Evolutionary conservation across 139 green algal species (phyloP).

Genomic region (Edaphochlamys debaryana): DNA sequence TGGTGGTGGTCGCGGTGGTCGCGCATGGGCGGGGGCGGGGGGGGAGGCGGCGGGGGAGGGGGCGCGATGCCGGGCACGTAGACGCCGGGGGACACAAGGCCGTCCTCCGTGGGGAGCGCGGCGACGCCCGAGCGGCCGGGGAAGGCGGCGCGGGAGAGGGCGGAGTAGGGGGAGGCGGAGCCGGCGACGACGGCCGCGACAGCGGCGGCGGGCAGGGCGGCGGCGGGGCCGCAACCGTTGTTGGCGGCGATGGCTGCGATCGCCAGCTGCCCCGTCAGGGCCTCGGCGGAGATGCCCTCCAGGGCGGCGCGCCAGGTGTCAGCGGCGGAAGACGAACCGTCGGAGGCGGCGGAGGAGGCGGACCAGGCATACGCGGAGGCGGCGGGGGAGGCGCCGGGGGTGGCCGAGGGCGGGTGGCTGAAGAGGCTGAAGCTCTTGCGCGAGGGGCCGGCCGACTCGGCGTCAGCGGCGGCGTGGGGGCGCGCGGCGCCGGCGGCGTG

Average conservation of each 20-base stretch:
- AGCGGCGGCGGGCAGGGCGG: too few species aligned
- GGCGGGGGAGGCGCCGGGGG: background rate
- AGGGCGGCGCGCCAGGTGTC: conserved; percentile 17
- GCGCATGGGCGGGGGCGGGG: background rate
- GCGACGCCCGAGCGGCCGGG: background rate
- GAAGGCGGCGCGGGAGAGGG: too few species aligned
- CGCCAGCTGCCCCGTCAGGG: conserved; percentile 2
- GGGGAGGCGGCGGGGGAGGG: background rate
- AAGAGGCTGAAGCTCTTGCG: conserved; percentile 54
- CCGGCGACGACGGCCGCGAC: background rate
- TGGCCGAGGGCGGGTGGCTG: conserved; percentile 36
- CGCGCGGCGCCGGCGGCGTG: background rate
- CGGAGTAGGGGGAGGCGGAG: too few species aligned
- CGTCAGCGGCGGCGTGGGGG: background rate
- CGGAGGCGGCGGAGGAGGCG: background rate
- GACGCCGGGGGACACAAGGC: too few species aligned
- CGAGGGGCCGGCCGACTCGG: background rate
- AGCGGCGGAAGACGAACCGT: background rate
- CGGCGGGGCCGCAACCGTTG: background rate
- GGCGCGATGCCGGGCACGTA: background rate
- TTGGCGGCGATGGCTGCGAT: background rate
- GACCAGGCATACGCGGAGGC: background rate
- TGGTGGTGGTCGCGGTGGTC: background rate
- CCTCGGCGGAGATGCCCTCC: background rate
- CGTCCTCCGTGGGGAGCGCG: background rate